phyloP scores from a whole-genome alignment of 2,329 filamentous ascomycete genomes.

The Talaromyces marneffei region DNA sequence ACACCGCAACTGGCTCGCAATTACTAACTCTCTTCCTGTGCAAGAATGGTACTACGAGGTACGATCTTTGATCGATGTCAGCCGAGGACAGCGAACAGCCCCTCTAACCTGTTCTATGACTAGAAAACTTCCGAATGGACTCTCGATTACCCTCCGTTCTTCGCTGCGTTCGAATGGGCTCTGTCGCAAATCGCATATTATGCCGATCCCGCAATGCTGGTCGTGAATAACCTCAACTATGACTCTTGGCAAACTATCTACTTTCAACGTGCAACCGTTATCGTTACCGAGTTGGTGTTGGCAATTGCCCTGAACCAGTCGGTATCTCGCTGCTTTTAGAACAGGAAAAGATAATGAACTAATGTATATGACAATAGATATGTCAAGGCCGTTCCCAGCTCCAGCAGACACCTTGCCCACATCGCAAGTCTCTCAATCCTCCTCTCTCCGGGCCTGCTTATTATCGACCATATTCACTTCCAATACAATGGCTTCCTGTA shows the following conservation, averaged over 20 bases:
- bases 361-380: slow-evolving; percentile 50
- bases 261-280: slow-evolving; percentile 86
- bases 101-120: not conserved
- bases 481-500: slow-evolving; percentile 99
- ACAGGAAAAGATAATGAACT: slow-evolving; percentile 2
- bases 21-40: slow-evolving; percentile 81
- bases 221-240: slow-evolving; percentile 73
- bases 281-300: slow-evolving; percentile 75
- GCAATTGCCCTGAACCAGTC: slow-evolving; percentile 75
- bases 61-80: slow-evolving; percentile 15
- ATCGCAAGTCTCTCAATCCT: slow-evolving; percentile 83
- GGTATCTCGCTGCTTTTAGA: slow-evolving; percentile 17
- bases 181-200: slow-evolving; percentile 74
- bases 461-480: slow-evolving; percentile 98
- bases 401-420: slow-evolving; percentile 70
- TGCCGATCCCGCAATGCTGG: slow-evolving; percentile 74
- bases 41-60: slow-evolving; percentile 92
- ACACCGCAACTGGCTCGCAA: slow-evolving; percentile 96
- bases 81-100: not conserved
- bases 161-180: slow-evolving; percentile 92
- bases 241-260: slow-evolving; percentile 90
- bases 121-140: slow-evolving; percentile 97
- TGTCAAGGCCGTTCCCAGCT: slow-evolving; percentile 62
- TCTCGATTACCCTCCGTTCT: slow-evolving; percentile 96
- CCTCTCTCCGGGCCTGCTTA: slow-evolving; percentile 84